These are phyloP conservation scores for Ogataea neopini DNA, from an alignment of 805 yeast species.

Conservation along the genomic window DNA sequence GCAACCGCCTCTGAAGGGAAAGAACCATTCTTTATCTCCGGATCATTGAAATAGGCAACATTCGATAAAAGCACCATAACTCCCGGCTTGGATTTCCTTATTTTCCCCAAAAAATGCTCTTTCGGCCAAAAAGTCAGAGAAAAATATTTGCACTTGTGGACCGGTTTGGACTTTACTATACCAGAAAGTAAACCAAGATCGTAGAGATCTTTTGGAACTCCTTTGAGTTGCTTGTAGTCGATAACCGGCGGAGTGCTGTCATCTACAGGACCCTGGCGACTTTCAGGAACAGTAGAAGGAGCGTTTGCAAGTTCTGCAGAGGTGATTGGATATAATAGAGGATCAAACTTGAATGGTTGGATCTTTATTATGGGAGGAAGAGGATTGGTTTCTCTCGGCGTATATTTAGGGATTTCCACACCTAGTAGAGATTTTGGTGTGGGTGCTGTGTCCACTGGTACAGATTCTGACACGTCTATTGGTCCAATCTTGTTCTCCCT, in stretches of 20 bases:
- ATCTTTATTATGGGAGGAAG: constrained; percentile 2
- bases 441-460: neutral
- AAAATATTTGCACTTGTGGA: constrained; percentile 27
- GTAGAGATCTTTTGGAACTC: constrained; percentile 26
- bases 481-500: too few relatives aligned
- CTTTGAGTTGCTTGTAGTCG: constrained; percentile 21
- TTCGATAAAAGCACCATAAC: constrained; percentile 17
- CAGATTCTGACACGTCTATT: too few relatives aligned
- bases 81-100: constrained; percentile 37
- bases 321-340: constrained; percentile 6
- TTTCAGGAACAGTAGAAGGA: constrained; percentile 17
- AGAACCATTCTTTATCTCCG: constrained; percentile 5
- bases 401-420: neutral
- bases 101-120: constrained; percentile 24
- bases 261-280: constrained; percentile 16
- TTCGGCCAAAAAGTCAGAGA: constrained; percentile 25
- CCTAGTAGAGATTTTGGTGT: neutral
- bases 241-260: constrained; percentile 15
- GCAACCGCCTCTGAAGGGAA: neutral
- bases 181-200: constrained; percentile 13
- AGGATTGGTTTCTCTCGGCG: neutral
- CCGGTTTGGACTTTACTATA: constrained; percentile 6
- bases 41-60: constrained; percentile 27
- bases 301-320: constrained; percentile 17
- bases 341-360: constrained; percentile 12